Conservation (phyloP, 2,329 filamentous ascomycete species). For the Emergomyces orientalis region DNA sequence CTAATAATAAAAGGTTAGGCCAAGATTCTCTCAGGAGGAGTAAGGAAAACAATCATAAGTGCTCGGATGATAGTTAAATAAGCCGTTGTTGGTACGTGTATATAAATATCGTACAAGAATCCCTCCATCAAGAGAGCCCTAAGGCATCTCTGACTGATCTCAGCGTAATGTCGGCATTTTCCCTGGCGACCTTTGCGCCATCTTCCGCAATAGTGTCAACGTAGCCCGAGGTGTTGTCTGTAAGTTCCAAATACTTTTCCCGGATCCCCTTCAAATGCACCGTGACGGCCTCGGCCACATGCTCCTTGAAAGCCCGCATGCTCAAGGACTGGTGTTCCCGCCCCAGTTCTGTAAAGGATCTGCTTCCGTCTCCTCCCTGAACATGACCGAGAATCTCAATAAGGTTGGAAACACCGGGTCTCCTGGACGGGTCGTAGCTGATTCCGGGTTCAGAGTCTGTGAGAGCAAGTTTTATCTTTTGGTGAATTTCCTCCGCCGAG, state of each 20-base stretch:
- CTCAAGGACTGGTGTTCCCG: constrained; percentile 36
- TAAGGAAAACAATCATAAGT: not conserved
- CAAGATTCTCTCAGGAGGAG: not conserved
- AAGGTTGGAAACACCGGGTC: constrained; percentile 83
- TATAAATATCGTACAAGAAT: not conserved
- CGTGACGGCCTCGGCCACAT: constrained; percentile 44
- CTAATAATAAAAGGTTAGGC: not conserved
- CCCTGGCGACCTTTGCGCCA: constrained; percentile 12
- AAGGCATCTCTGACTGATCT: constrained; percentile 13
- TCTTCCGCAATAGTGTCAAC: constrained; percentile 14
- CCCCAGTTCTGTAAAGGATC: constrained; percentile 39
- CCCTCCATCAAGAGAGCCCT: constrained; percentile 6
- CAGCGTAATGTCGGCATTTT: constrained; percentile 16
- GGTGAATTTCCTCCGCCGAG: constrained; percentile 49
- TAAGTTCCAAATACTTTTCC: constrained; percentile 21
- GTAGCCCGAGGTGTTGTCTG: constrained; percentile 9
- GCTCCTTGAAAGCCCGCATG: constrained; percentile 54
- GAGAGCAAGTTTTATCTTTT: constrained; percentile 62
- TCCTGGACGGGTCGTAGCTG: constrained; percentile 57
- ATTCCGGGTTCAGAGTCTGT: constrained; percentile 65
- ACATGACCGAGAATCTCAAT: constrained; percentile 70
- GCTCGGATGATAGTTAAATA: not conserved
- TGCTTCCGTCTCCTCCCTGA: constrained; percentile 34
- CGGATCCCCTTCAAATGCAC: constrained; percentile 26
- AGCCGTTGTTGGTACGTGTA: not conserved